phyloP scores from a whole-genome alignment of 2,329 filamentous ascomycete species.

The Colletotrichum somersetense region DNA sequence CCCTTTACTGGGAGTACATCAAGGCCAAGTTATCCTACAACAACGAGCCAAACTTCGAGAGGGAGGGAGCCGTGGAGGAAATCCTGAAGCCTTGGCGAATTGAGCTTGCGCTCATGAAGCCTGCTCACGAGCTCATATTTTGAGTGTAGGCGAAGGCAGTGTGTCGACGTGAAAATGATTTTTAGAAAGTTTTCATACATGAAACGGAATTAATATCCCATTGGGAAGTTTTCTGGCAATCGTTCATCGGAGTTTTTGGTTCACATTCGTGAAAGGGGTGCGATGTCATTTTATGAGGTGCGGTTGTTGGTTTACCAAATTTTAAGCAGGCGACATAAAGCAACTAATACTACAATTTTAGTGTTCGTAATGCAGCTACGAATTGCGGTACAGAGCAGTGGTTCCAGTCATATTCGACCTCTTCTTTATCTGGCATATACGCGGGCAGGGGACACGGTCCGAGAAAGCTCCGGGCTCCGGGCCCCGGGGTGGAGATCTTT shows the following conservation, averaged over 20 bases:
- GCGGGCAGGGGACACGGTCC: neutral
- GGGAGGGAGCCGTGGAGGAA: slow-evolving; percentile 17
- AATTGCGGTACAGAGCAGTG: too few relatives aligned
- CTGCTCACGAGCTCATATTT: slow-evolving; percentile 1
- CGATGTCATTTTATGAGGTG: neutral
- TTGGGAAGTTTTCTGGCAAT: neutral
- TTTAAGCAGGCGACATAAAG: neutral
- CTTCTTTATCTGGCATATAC: neutral
- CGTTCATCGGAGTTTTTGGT: neutral
- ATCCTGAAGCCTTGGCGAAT: slow-evolving; percentile 29
- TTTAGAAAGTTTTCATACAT: neutral
- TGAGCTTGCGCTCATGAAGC: slow-evolving; percentile 19
- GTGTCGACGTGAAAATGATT: too few relatives aligned
- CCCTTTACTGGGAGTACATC: slow-evolving; percentile 39
- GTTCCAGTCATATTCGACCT: too few relatives aligned
- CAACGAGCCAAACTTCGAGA: slow-evolving; percentile 22
- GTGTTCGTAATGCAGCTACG: too few relatives aligned
- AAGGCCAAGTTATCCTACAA: slow-evolving; percentile 31
- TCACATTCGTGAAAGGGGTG: neutral
- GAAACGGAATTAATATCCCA: too few relatives aligned
- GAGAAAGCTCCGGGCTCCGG: too few relatives aligned
- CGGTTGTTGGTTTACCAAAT: neutral
- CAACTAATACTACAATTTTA: neutral
- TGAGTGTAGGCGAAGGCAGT: neutral
- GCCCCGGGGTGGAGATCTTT: neutral